Evolutionary conservation across 352 stramenopile genomes (phyloP), one percentile per base, ranked within the genome.

Genomic region (Globisporangium nunn): DNA sequence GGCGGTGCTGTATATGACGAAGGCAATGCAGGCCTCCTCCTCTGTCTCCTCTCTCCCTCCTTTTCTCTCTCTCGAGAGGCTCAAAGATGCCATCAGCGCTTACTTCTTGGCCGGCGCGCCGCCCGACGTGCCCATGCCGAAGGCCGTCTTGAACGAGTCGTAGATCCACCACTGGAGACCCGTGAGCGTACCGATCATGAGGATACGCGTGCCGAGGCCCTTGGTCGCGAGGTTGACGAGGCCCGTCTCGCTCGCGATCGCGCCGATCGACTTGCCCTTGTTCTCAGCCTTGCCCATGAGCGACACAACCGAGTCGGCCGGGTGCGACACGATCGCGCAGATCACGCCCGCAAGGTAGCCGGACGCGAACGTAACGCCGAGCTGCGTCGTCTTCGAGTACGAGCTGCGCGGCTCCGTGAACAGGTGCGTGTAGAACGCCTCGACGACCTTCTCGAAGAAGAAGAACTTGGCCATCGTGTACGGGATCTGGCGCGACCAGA

Each of bases 401-500:
- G 78, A 75, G 61, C 85, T 83, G 71, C 95, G 95, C 52, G 89
- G 89, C 69, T 92, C 85, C 50, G 90, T 97, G 72, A 96, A 95
- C 62, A 92, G 80, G 70, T 94, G 56, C 61, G 81, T 91, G 78
- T 94, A 94, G 67, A 94, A 94, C 29, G 66, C 77, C 67, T 92
- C 84, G 12, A 94, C 84, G 58, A 90, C 80, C 72, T 94, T 94
- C 63, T 94, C 84, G 60, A 98, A 98, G 70, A 99, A 98, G 62
- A 98, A 98, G 71, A 99, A 99, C 82, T 99, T 99, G 56, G 96
- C 93, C 95, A 99, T 99, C 56, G 97, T 99, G 94, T 99, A 99
- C 61, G 97, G 97, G 70, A 98, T 97, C 75, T 97, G 93, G 46
- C 92, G 86, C 50, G 84, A 94, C 84, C 84, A 94, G 61, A 94